phyloP scores from a whole-genome alignment of 441 rosid species.

The Adansonia gregorii region DNA sequence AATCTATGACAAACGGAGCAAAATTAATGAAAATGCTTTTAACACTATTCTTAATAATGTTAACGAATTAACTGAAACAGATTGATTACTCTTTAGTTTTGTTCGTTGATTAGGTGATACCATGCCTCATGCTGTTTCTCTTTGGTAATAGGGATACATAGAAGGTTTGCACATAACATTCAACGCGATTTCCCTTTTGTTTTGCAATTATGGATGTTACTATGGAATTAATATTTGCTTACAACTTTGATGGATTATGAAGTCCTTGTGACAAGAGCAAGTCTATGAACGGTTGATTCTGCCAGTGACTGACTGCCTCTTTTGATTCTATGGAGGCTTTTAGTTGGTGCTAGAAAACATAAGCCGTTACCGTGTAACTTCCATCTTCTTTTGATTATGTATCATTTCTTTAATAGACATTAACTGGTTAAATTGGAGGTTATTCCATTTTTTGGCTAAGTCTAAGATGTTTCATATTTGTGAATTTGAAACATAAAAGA shows the following conservation, averaged over 20 bases:
- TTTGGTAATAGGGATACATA: background rate
- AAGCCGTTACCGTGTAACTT: no score
- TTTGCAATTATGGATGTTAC: background rate
- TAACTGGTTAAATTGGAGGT: background rate
- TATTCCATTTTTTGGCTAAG: background rate
- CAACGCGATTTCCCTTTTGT: background rate
- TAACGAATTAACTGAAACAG: background rate
- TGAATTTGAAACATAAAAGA: background rate
- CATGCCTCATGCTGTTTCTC: background rate
- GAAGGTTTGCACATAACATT: background rate
- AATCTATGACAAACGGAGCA: background rate
- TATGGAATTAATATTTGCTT: background rate
- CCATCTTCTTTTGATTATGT: background rate
- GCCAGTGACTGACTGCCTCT: background rate
- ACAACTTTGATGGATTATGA: background rate
- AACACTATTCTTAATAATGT: background rate
- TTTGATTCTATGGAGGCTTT: background rate
- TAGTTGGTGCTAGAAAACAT: background rate
- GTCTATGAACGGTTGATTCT: background rate
- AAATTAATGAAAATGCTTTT: background rate
- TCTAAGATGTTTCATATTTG: background rate
- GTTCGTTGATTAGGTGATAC: background rate
- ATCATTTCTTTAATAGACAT: background rate
- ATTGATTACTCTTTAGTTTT: background rate
- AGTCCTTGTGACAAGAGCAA: background rate